Base-by-base conservation (phyloP, 1,284 basidiomycete species). In the Microbotryum violaceum region DNA sequence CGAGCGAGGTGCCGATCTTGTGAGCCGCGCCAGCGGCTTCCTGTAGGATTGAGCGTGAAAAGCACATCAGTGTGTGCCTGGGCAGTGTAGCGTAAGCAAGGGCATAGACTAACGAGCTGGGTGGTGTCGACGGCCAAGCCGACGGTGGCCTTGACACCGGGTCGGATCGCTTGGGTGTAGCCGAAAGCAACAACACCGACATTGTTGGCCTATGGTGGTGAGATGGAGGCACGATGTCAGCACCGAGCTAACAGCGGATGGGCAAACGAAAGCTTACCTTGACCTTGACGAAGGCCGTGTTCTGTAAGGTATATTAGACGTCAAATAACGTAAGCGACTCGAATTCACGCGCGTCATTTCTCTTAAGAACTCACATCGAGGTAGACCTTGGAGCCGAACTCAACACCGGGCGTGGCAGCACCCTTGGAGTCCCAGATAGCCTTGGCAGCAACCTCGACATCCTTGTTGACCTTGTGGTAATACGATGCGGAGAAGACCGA, bases 391-490 rank as follows among this genome's bases (percentile, higher is more conserved):
- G 90, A 85, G 75, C 94, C 94, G 70, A 98, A 92, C 80, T 98
- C 94, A 74, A 98, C 84, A 68, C 83, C 84, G 75, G 97, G 89
- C 78, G 87, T 86, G 69, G 86, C 84, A 70, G 88, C 85, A 71
- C 90, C 87, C 82, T 96, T 94, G 78, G 88, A 84, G 81, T 97
- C 92, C 79, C 96, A 98, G 76, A 94, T 85, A 53, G 47, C 91
- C 83, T 93, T 93, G 72, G 93, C 94, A 77, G 92, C 93, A 68
- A 92, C 96, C 82, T 99, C 94, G 65, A 97, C 91, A 75, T 97
- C 93, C 72, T 78, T 77, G 77, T 82, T 89, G 75, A 98, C 93
- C 72, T 89, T 89, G 85, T 99, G 96, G 83, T 97, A 98, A 85
- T 97, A 98, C 78, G 88, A 91, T 71, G 94, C 96, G 65, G 88